phyloP scores from a whole-genome alignment of 768 basidiomycete genomes.

The Tylopilus plumbeoviolaceoides region DNA sequence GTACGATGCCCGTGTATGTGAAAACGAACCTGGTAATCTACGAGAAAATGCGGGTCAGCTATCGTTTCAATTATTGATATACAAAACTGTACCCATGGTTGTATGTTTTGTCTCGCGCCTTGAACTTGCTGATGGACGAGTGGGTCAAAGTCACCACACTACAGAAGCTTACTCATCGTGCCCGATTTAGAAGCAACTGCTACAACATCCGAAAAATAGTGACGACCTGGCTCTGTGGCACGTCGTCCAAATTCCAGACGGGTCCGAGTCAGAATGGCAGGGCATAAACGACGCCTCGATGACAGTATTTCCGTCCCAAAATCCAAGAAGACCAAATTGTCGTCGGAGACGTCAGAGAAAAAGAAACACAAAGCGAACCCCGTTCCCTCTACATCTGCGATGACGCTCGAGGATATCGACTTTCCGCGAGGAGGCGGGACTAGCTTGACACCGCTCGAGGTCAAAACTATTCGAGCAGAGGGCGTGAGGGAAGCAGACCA shows the following conservation, averaged over 20 bases:
- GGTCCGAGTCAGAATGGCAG: slow-evolving; percentile 32
- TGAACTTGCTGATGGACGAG: slow-evolving; percentile 6
- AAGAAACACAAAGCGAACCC: slow-evolving; percentile 24
- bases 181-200: slow-evolving; percentile 11
- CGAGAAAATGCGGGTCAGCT: slow-evolving; percentile 8
- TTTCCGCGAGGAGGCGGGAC: slow-evolving; percentile 97
- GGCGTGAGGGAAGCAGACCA: slow-evolving; percentile 80
- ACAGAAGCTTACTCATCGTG: neutral
- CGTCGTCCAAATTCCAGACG: neutral
- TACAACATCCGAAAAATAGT: slow-evolving; percentile 3
- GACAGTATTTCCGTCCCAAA: slow-evolving; percentile 46
- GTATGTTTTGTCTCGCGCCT: neutral
- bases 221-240: neutral
- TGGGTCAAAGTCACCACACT: neutral
- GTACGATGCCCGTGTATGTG: neutral
- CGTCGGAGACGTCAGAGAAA: slow-evolving; percentile 24
- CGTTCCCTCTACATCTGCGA: slow-evolving; percentile 33
- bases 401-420: slow-evolving; percentile 70
- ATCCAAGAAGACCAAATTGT: slow-evolving; percentile 59
- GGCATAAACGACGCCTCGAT: slow-evolving; percentile 61
- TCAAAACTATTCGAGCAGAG: slow-evolving; percentile 81
- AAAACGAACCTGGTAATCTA: slow-evolving; percentile 67
- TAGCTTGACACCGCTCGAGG: slow-evolving; percentile 81
- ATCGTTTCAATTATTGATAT: neutral
- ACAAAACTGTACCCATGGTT: slow-evolving; percentile 30